Evolutionary conservation across 2,329 filamentous ascomycete species (phyloP), one percentile per base, ranked within the genome.

Genomic region (Arthrobotrys sphaeroides): DNA sequence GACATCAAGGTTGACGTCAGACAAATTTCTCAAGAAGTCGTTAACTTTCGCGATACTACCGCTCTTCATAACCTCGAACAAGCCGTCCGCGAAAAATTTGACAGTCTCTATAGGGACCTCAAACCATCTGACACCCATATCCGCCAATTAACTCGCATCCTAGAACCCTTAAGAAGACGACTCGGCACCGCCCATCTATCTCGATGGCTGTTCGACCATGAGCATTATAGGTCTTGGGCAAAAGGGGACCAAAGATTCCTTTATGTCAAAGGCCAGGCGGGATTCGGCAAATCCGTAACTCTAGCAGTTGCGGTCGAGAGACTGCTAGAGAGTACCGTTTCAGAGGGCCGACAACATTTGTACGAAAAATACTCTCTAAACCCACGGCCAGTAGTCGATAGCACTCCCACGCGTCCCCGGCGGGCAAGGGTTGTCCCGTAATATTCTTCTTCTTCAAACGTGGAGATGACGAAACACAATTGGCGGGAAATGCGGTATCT

Each of bases 201-300:
- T 16, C 28, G 51, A 53, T 73, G 69, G 69, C 40, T 73, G 12
- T 73, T 73, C 28, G 51, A 33, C 26, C 28, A 73, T 13, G 38
- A 65, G 5, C 40, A 60, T 22, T 73, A 73, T 18, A 47, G 10
- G 10, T 12, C 16, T 3, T 73, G 69, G 68, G 69, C 51, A 18
- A 43, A 28, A 3, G 69, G 69, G 4, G 9, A 66, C 20, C 61
- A 60, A n/a, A 73, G 60, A 13, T 51, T 73, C 24, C 40, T 73
- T 33, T 73, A 73, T 31, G 31, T 73, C 33, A 67, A 73, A 16
- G 69, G 69, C 12, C 69, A 61, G 18, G 31, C 69, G 0, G 69
- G 69, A 0, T 73, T 73, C 16, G 69, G 69, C 2, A 73, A 73
- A 16, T 73, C 69, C 7, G 69, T 73, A 5, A 64, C 61, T 3